These are phyloP conservation scores for Calonectria pseudoturangicola DNA, from an alignment of 2,329 filamentous ascomycete genomes.

Conservation along the genomic window DNA sequence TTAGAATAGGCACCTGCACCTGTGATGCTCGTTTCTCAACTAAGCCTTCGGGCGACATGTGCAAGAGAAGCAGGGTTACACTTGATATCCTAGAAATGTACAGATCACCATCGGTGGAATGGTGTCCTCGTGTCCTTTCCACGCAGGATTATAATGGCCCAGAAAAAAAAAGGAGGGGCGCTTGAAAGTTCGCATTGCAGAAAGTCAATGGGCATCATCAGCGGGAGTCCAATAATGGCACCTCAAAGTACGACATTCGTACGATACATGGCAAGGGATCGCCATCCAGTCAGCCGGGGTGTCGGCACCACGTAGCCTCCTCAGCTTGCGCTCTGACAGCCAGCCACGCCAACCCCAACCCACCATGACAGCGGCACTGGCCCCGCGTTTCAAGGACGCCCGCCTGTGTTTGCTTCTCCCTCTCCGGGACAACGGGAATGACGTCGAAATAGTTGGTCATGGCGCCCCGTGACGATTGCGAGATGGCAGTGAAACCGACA, in stretches of 20 bases:
- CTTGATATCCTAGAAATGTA: neutral
- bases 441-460: slow-evolving; percentile 18
- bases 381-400: slow-evolving; percentile 3
- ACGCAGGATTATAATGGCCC: neutral
- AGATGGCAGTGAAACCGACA: neutral
- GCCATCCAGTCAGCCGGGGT: neutral
- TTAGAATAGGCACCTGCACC: neutral
- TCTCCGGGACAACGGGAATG: neutral
- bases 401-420: neutral
- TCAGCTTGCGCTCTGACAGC: slow-evolving; percentile 32
- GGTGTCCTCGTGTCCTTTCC: neutral
- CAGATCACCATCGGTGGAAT: slow-evolving; percentile 22
- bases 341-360: slow-evolving; percentile 26
- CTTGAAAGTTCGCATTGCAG: neutral
- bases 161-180: neutral
- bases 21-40: slow-evolving; percentile 7
- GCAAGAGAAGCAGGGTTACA: neutral
- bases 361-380: slow-evolving; percentile 33
- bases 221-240: neutral
- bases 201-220: slow-evolving; percentile 18
- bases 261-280: slow-evolving; percentile 25
- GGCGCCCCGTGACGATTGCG: neutral
- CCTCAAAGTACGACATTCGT: slow-evolving; percentile 22
- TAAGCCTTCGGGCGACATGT: neutral
- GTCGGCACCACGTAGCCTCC: slow-evolving; percentile 26